Evolutionary conservation across 2,329 filamentous ascomycete species (phyloP).

Genomic region (Stromatinia cepivora): DNA sequence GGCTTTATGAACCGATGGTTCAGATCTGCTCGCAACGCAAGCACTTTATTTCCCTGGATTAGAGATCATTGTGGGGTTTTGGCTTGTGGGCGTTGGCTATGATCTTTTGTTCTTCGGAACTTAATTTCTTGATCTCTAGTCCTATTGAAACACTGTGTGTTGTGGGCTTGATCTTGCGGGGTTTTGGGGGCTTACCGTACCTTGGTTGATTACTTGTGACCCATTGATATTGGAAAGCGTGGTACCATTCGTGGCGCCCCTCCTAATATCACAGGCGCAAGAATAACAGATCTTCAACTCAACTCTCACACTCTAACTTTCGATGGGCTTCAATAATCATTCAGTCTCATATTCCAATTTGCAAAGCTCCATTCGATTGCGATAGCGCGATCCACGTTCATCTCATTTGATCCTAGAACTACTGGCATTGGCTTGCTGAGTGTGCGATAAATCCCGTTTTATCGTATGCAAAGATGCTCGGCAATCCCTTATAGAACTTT

Average conservation of each 20-base stretch:
- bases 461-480: constrained; percentile 15
- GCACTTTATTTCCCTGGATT: constrained; percentile 3
- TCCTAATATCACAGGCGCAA: constrained; percentile 8
- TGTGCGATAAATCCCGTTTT: not conserved
- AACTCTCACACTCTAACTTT: constrained; percentile 6
- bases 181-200: not conserved
- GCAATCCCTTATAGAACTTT: constrained; percentile 6
- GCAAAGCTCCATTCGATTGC: constrained; percentile 9
- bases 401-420: constrained; percentile 16
- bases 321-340: constrained; percentile 12
- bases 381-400: constrained; percentile 14
- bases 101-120: constrained; percentile 13
- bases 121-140: constrained; percentile 7
- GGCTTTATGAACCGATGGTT: constrained; percentile 18
- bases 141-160: not conserved
- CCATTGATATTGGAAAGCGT: constrained; percentile 4
- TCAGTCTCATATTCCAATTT: not conserved
- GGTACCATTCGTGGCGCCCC: not conserved
- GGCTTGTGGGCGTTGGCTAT: constrained; percentile 9
- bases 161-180: constrained; percentile 8
- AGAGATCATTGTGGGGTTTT: constrained; percentile 13
- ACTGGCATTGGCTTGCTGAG: constrained; percentile 16
- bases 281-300: constrained; percentile 13
- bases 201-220: constrained; percentile 10
- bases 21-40: constrained; percentile 7